phyloP scores from a whole-genome alignment of 73 alveolate species.

The Durusdinium trenchii region DNA sequence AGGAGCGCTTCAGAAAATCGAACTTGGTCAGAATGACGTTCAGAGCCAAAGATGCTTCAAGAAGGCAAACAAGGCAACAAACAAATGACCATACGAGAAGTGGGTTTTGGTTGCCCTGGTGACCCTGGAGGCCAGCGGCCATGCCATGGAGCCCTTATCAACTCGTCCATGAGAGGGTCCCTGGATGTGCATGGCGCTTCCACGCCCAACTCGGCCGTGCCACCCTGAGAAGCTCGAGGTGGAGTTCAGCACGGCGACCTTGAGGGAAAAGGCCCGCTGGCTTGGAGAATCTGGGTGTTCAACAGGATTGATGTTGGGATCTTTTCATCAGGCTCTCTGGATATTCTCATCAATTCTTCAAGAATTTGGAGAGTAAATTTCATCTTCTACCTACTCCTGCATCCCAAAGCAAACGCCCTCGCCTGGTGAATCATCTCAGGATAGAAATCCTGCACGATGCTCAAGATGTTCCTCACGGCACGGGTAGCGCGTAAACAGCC shows the following conservation, averaged over 20 bases:
- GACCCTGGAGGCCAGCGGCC: too few species aligned
- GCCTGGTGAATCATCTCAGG: constrained; percentile 94
- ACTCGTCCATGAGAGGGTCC: background rate
- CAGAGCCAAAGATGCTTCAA: too few species aligned
- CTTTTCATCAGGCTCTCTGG: background rate
- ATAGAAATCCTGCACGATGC: constrained; percentile 80
- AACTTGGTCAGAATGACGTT: background rate
- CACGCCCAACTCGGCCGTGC: background rate
- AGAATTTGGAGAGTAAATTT: background rate
- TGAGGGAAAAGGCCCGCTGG: too few species aligned
- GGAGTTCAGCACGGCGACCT: constrained; percentile 83
- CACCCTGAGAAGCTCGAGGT: constrained; percentile 79
- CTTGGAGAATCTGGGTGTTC: background rate
- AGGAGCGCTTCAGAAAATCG: background rate
- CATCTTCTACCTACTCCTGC: background rate
- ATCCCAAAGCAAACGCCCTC: background rate
- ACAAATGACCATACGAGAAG: too few species aligned
- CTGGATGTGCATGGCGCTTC: background rate
- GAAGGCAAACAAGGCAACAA: too few species aligned
- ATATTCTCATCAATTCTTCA: background rate
- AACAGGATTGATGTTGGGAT: background rate
- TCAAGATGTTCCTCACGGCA: constrained; percentile 46
- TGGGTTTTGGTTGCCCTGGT: too few species aligned
- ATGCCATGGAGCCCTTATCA: too few species aligned
- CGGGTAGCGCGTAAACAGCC: too few species aligned